Base-by-base conservation (phyloP, 257 asterid species). In the Fraxinus cuspidata region DNA sequence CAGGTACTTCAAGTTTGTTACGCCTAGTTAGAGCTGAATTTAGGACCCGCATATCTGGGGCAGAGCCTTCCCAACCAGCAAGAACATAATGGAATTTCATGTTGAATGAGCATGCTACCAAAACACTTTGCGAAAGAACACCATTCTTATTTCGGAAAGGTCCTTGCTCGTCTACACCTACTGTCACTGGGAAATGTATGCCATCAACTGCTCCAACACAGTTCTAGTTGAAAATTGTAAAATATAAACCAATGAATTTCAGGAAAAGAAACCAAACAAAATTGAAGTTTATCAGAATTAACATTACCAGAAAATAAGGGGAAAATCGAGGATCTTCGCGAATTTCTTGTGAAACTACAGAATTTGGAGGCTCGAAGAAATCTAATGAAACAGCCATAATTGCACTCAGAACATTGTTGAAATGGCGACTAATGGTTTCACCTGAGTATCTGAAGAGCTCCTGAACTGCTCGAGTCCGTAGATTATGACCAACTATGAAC, bases 51-150 rank as follows among this genome's bases (percentile, higher is more conserved):
- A 79, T 56, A 73, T 86, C 85, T 44, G 88, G 80, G 2, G 85
- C 88, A 65, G 90, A 84, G 74, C 90, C 90, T 86, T 86, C 87
- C 88, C 88, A 86, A 74, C 90, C 88, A 79, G 90, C 83, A 71
- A 86, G 84, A 74, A 86, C 86, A 64, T 86, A 84, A 78, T 84
- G 80, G 68, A 86, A 84, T 74, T 84, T 86, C 90, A 86, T 84
- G 80, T 84, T 83, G 4, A 86, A 86, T 13, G 85, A 86, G 83
- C 88, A 86, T 8, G 83, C 90, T 19, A 79, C 90, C 74, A 84
- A 58, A 60, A 86, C 84, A 75, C 80, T 79, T 74, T 86, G 86
- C 6, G 88, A 86, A 64, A 84, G 85, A 74, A 84, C 53, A 40
- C 86, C 90, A 12, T 80, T 78, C 68, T 78, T 80, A 74, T 86